These are phyloP conservation scores for Starmerella apis DNA, from an alignment of 805 yeast species.

Conservation along the genomic window DNA sequence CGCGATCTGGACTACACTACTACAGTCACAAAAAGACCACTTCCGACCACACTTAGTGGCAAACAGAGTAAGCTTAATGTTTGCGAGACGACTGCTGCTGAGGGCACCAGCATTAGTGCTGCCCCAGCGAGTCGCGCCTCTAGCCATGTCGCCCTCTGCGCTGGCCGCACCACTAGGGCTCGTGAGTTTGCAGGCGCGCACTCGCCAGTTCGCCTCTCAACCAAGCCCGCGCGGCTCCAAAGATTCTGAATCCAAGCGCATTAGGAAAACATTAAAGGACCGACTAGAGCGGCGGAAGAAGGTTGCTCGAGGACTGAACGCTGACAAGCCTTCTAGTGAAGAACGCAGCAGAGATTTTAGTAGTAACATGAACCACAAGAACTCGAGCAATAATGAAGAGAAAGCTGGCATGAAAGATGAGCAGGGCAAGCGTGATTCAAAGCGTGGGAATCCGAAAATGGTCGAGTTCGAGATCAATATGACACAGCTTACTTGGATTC, in stretches of 20 bases:
- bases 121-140: neutral
- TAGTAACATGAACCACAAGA: slow-evolving; percentile 5
- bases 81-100: slow-evolving; percentile 8
- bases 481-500: slow-evolving; percentile 25
- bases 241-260: slow-evolving; percentile 11
- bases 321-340: neutral
- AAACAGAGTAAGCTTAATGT: slow-evolving; percentile 1
- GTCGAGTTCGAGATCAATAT: slow-evolving; percentile 25
- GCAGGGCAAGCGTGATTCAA: neutral
- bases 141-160: neutral
- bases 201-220: slow-evolving; percentile 1
- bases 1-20: neutral
- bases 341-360: slow-evolving; percentile 9
- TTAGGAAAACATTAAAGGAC: slow-evolving; percentile 10
- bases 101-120: neutral
- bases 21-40: neutral
- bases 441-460: slow-evolving; percentile 8
- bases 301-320: neutral
- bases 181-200: neutral
- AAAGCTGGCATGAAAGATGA: neutral
- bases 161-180: neutral
- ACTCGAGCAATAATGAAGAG: neutral
- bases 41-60: neutral
- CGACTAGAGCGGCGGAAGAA: slow-evolving; percentile 9
- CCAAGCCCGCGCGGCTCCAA: neutral